Base-by-base conservation (phyloP, 306 rosid species). In the Cicer cuneatum region DNA sequence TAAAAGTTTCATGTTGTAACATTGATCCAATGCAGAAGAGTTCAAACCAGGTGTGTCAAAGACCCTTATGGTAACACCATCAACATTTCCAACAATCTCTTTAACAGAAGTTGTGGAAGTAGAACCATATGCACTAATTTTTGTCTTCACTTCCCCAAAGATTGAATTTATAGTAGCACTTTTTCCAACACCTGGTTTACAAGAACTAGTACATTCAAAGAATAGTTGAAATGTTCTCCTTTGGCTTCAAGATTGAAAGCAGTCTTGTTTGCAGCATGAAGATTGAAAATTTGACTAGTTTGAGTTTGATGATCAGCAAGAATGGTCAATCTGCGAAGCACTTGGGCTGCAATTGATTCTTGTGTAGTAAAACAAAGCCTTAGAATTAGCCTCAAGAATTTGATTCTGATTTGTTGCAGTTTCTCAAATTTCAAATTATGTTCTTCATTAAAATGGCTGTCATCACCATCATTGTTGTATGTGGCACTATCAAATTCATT, bases 121-220 rank as follows among this genome's bases (percentile, higher is more conserved):
- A 56, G 96, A 92, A 67, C 92, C 94, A 81, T 87, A 89, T 6
- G 98, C 97, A 85, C 79, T 61, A 48, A 88, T 77, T 43, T 80
- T 86, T 35, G 91, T 84, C 89, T 84, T 91, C 1, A 86, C 89
- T 82, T 90, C 93, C 37, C 98, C 94, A 15, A 93, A 91, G 45
- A 93, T 91, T 10, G 96, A 93, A 79, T 93, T 93, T 72, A 93
- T 89, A 15, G 96, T 93, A 19, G 98, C 97, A 87, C 98, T 94
- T 82, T 94, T 94, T 56, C 98, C 98, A 5, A 91, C 96, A 33
- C 98, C 98, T 2, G 88, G 38, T 82, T 91, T 94, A 60, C 97
- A 81, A 94, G 86, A 87, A 94, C 97, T 58, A 94, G 80, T 63
- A 94, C 81, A 85, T 83, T 90, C 83, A 94, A 64, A 57, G 98